Evolutionary conservation across 1,284 basidiomycete species (phyloP).

Genomic region (Cryptococcus jaspeensis): DNA sequence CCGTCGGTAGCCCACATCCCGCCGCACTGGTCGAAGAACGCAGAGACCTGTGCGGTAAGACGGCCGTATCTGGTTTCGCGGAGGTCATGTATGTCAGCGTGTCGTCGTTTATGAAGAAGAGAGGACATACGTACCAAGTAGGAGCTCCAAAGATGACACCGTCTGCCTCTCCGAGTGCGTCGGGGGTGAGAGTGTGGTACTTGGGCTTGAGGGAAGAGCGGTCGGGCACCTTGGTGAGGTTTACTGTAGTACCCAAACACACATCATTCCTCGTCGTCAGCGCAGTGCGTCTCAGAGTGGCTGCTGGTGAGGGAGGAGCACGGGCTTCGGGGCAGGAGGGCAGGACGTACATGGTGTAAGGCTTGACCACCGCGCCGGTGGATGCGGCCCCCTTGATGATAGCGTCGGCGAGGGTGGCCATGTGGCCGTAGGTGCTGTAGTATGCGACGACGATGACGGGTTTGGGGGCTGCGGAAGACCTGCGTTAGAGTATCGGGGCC

Average conservation of each 20-base stretch:
- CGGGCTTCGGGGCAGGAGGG: too few relatives aligned
- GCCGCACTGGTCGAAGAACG: slow-evolving; percentile 72
- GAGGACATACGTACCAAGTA: too few relatives aligned
- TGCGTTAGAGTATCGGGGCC: too few relatives aligned
- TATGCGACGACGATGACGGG: slow-evolving; percentile 75
- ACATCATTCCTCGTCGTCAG: too few relatives aligned
- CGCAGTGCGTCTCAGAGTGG: too few relatives aligned
- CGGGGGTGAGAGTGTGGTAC: slow-evolving; percentile 69
- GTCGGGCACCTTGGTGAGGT: slow-evolving; percentile 70
- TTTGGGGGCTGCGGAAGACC: slow-evolving; percentile 20
- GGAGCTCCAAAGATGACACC: slow-evolving; percentile 66
- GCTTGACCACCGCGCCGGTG: slow-evolving; percentile 68
- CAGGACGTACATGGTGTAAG: slow-evolving; percentile 61
- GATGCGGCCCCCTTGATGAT: slow-evolving; percentile 69
- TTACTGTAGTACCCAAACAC: too few relatives aligned
- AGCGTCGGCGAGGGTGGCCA: slow-evolving; percentile 73
- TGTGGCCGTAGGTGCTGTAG: slow-evolving; percentile 80
- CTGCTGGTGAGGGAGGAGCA: too few relatives aligned
- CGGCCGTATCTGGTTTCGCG: slow-evolving; percentile 54
- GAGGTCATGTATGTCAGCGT: too few relatives aligned
- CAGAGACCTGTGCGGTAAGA: slow-evolving; percentile 53
- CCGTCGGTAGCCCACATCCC: slow-evolving; percentile 66
- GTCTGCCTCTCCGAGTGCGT: slow-evolving; percentile 62
- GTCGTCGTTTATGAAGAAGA: too few relatives aligned
- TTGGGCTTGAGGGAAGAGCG: slow-evolving; percentile 54